Conservation (phyloP, 768 basidiomycete genomes). For the Trametes punicea region DNA sequence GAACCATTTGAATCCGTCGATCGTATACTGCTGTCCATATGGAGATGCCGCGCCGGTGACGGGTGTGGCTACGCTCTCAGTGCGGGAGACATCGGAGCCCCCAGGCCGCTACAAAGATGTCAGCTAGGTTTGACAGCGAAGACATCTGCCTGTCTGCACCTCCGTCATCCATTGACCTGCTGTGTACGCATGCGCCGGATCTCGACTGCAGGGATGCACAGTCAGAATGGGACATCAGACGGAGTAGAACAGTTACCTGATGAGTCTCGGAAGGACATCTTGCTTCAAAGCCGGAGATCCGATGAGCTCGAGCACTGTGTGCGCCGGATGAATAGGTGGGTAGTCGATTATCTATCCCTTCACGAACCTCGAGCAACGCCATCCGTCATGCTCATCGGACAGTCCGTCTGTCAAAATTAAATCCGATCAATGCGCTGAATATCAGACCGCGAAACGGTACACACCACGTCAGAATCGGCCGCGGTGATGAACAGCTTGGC, state of each 20-base stretch:
- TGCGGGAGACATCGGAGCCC: slow-evolving; percentile 72
- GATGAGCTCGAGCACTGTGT: slow-evolving; percentile 56
- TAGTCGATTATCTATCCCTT: neutral
- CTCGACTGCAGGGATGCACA: slow-evolving; percentile 42
- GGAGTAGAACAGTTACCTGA: slow-evolving; percentile 42
- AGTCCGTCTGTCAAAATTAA: slow-evolving; percentile 47
- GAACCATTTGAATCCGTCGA: slow-evolving; percentile 82
- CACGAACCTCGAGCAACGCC: slow-evolving; percentile 62
- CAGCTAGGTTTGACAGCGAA: neutral
- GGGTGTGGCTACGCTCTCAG: slow-evolving; percentile 58
- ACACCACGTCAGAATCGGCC: slow-evolving; percentile 62
- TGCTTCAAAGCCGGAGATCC: slow-evolving; percentile 59
- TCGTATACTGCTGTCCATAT: slow-evolving; percentile 49
- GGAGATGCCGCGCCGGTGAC: slow-evolving; percentile 30
- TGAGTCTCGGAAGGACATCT: slow-evolving; percentile 55
- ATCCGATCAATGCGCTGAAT: neutral
- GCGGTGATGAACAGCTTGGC: slow-evolving; percentile 59
- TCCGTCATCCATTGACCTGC: slow-evolving; percentile 88
- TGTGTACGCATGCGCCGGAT: slow-evolving; percentile 59
- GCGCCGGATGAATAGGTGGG: neutral
- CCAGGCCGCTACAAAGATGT: slow-evolving; percentile 52
- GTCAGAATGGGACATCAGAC: neutral
- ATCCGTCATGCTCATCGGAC: slow-evolving; percentile 79
- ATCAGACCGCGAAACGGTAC: slow-evolving; percentile 19
- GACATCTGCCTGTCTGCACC: slow-evolving; percentile 29